Percentiles rank a stretch among this genome's conserved stretches.
Conservation (phyloP, 1,284 basidiomycete species). For the Boletellus dicymbophilus region DNA sequence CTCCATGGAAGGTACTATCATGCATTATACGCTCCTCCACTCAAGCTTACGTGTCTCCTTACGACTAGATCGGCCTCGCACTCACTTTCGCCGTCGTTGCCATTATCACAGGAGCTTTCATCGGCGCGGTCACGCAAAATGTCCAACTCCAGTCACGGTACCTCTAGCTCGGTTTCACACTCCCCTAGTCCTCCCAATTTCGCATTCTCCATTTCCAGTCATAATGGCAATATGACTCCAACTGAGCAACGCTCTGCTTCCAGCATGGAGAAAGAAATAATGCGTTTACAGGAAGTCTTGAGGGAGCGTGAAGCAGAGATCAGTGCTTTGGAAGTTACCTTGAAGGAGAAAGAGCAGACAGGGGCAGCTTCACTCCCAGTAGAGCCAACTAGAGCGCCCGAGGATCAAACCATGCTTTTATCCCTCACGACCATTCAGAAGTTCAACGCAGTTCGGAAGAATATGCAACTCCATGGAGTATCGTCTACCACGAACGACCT, state of each 20-base stretch:
- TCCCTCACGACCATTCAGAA: conserved; percentile 70
- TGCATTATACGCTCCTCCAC: conserved; percentile 2
- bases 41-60: conserved; percentile 11
- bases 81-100: conserved; percentile 85
- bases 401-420: conserved; percentile 41
- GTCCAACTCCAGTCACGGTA: conserved; percentile 72
- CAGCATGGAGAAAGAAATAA: conserved; percentile 91
- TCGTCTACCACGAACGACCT: conserved; percentile 27
- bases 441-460: conserved; percentile 70
- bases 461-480: conserved; percentile 52
- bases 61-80: conserved; percentile 74
- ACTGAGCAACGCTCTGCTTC: conserved; percentile 68
- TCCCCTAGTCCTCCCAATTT: conserved; percentile 60
- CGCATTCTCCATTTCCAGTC: conserved; percentile 56
- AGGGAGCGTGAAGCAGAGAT: conserved; percentile 90
- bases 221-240: conserved; percentile 37
- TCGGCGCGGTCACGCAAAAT: conserved; percentile 85
- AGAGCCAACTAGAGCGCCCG: conserved; percentile 12
- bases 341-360: conserved; percentile 50
- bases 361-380: background rate
- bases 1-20: conserved; percentile 72
- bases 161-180: conserved; percentile 54
- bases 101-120: conserved; percentile 95
- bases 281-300: conserved; percentile 86
- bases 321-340: conserved; percentile 66